Evolutionary conservation across 1,139 yeast genomes (phyloP).

Genomic region (Debaryomycetaceae sp.): DNA sequence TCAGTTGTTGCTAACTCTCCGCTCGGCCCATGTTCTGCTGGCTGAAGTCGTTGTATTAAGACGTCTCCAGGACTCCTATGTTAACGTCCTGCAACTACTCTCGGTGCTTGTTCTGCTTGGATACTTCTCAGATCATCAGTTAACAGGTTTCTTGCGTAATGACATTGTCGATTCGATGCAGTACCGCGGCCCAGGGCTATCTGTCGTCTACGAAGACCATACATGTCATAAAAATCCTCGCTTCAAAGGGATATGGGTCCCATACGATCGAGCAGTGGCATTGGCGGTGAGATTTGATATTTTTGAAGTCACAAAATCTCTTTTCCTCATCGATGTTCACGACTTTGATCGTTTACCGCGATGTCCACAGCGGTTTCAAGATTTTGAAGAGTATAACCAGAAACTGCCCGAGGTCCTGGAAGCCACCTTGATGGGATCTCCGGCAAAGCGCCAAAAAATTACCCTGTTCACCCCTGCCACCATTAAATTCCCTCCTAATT

Average conservation of each 20-base stretch:
- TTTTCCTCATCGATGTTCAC: conserved; percentile 36
- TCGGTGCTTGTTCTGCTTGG: conserved; percentile 21
- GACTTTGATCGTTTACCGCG: conserved; percentile 31
- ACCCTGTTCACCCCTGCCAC: conserved; percentile 1
- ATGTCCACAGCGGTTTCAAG: conserved; percentile 9
- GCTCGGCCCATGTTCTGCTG: conserved; percentile 3
- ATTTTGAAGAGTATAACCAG: conserved; percentile 6
- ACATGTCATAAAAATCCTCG: conserved; percentile 14
- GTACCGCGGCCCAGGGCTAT: conserved; percentile 13
- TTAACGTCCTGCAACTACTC: conserved; percentile 31
- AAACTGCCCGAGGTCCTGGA: no score
- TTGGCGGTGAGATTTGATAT: conserved; percentile 32
- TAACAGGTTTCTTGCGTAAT: conserved; percentile 20
- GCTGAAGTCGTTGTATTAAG: conserved; percentile 19
- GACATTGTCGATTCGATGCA: conserved; percentile 25
- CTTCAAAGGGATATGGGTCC: conserved; percentile 32
- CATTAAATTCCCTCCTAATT: conserved; percentile 4
- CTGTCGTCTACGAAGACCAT: conserved; percentile 19
- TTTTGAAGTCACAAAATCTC: conserved; percentile 27
- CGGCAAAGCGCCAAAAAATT: conserved; percentile 8
- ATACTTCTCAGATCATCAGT: conserved; percentile 14
- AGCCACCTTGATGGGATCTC: conserved; percentile 9
- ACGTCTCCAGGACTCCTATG: conserved; percentile 34
- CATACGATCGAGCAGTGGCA: conserved; percentile 34
- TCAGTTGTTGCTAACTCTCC: conserved; percentile 18